Evolutionary conservation across 129 eudicot species (phyloP), one percentile per base, ranked within the genome.

Genomic region (Flaveria brownii): DNA sequence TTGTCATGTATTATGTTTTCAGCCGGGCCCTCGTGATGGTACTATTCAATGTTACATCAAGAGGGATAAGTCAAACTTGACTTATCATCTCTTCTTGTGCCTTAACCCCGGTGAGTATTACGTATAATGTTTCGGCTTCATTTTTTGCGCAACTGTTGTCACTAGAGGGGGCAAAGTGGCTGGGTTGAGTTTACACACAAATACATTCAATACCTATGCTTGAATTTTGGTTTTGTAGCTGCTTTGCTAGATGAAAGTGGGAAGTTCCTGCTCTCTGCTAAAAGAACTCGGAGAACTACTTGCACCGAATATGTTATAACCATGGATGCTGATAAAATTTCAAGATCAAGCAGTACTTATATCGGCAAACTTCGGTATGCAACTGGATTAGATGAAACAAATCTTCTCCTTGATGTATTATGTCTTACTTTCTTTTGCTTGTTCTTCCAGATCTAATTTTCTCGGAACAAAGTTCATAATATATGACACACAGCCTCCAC

Each of bases 391-490:
- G 12, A 22, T 46, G 14, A 49, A 5, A n/a, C 30, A 11, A 18
- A 3, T 39, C 3, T 42, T 26, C 56, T 12, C 23, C 9, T 25
- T 7, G 16, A 26, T 16, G 3, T 9, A 2, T 50, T 9, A 70
- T 15, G 2, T 22, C 26, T 5, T 7, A 33, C 17, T 55, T 54
- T 15, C 39, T 77, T 45, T 9, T 39, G 57, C 47, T 55, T 28
- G 4, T 71, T 30, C 60, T 80, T 33, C 2, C 88, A 91, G 97
- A 65, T 91, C 97, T 28, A 91, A 91, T 75, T 91, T 91, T 77
- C 97, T 91, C 15, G 97, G 97, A 71, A 91, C 97, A 18, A 91
- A 91, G 84, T 91, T 91, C 71, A 86, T 91, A 69, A 91, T 91
- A 71, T 91, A 86, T 46, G 97, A 91, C 86, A 91, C 97, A 7